These are phyloP conservation scores for Moesziomyces globuligerus DNA, from an alignment of 1,284 basidiomycete genomes.

Conservation along the genomic window DNA sequence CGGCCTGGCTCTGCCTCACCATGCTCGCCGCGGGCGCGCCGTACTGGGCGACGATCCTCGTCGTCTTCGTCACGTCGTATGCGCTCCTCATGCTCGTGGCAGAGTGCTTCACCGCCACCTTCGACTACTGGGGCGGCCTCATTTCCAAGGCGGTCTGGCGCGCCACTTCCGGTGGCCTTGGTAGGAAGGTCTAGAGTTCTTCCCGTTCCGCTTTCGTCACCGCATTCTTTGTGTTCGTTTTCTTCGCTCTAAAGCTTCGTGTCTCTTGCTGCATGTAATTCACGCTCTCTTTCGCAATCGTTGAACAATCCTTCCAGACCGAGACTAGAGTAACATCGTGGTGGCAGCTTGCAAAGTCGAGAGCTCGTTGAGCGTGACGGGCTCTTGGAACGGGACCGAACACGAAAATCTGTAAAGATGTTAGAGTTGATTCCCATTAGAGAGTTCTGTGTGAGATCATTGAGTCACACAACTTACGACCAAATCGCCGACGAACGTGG, in stretches of 20 bases:
- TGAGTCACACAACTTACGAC: not conserved
- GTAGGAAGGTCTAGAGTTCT: conserved; percentile 24
- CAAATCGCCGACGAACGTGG: not conserved
- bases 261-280: not conserved
- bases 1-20: conserved; percentile 52
- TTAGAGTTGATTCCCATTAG: too few relatives aligned
- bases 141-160: conserved; percentile 58
- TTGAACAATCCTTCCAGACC: not conserved
- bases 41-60: conserved; percentile 58
- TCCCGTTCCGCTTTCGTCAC: not conserved
- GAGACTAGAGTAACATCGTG: not conserved
- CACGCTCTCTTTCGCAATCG: not conserved
- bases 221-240: not conserved
- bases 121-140: conserved; percentile 54
- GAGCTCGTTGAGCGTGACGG: not conserved
- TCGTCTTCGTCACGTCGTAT: conserved; percentile 55
- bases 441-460: not conserved
- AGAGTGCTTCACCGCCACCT: conserved; percentile 56
- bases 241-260: not conserved
- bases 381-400: too few relatives aligned
- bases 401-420: not conserved
- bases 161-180: conserved; percentile 49
- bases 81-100: conserved; percentile 40
- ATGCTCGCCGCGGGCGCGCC: conserved; percentile 45
- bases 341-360: not conserved